Evolutionary conservation across 2,329 filamentous ascomycete genomes (phyloP), one percentile per base, ranked within the genome.

Genomic region (Amauroascus verrucosus): DNA sequence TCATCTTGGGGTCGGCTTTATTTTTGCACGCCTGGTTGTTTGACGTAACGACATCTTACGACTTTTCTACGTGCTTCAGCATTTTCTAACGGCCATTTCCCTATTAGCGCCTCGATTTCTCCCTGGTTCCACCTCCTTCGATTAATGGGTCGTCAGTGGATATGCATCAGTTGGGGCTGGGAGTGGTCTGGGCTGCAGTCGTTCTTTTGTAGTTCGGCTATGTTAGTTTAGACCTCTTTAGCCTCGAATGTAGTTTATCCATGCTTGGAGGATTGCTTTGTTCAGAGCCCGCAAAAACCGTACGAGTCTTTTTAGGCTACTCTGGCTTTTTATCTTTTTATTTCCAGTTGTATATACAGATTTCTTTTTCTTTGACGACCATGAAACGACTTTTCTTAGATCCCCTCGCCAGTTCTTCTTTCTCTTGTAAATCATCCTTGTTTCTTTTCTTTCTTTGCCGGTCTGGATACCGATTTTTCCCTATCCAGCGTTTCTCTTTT

Each of bases 161-260:
- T 52, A 26, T 38, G 41, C 45, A 32, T 48, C 51, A 43, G 44
- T 48, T 48, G 45, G 44, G 51, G 43, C 45, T 53, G 24, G 45
- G 32, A 35, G 33, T 47, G 45, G 51, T 53, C 51, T 53, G 33
- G 37, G 51, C 51, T 53, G 51, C 44, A 53, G 51, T 53, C 51
- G 51, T 53, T 53, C 51, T 53, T 48, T 48, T 13, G 51, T 53
- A 43, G 51, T 53, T 53, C 51, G 51, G 51, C 51, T 53, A 48
- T 48, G 43, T 48, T 48, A 47, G 51, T 53, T 53, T 53, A 53
- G 51, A 48, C 51, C 51, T 53, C 37, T 53, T 53, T 53, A 41
- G 14, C 35, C 51, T 35, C 47, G 26, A 33, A 48, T 48, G 35
- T 48, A 53, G 44, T 53, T 38, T 41, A 32, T 48, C 45, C 49